These are phyloP conservation scores for Chlorella sorokiniana DNA, from an alignment of 139 green algal species.

Conservation along the genomic window DNA sequence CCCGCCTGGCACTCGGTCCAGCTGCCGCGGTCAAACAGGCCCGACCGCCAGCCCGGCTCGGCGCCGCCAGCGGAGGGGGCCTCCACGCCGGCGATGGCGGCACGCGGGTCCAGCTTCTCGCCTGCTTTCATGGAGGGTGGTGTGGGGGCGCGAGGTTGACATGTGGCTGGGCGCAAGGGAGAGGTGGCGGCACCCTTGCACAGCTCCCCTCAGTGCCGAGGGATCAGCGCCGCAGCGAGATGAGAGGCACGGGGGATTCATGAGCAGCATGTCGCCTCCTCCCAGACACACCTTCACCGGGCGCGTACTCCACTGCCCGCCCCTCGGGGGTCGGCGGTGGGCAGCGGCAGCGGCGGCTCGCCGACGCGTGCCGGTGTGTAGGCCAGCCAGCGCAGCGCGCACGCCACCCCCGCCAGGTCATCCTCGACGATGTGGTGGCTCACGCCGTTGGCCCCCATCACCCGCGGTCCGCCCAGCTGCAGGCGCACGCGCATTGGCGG, in stretches of 20 bases:
- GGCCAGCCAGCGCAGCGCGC: slow-evolving; percentile 70
- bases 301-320: slow-evolving; percentile 69
- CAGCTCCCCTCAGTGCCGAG: no score
- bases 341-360: slow-evolving; percentile 56
- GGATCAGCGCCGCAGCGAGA: no score
- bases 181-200: no score
- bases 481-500: slow-evolving; percentile 16
- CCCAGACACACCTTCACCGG: slow-evolving; percentile 38
- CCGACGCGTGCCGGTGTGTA: slow-evolving; percentile 74
- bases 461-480: slow-evolving; percentile 90
- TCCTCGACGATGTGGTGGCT: slow-evolving; percentile 92
- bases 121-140: slow-evolving; percentile 39
- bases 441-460: slow-evolving; percentile 97
- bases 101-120: slow-evolving; percentile 84
- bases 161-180: no score
- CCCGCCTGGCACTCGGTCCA: slow-evolving; percentile 87
- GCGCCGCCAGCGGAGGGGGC: slow-evolving; percentile 1
- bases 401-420: slow-evolving; percentile 80
- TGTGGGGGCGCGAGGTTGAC: no score
- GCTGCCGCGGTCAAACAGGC: slow-evolving; percentile 89
- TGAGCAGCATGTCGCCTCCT: not conserved
- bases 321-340: slow-evolving; percentile 69
- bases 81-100: slow-evolving; percentile 69
- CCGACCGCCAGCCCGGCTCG: slow-evolving; percentile 59
- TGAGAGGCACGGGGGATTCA: no score